Conservation (phyloP, 345 rosid species). For the Dimocarpus longan region DNA sequence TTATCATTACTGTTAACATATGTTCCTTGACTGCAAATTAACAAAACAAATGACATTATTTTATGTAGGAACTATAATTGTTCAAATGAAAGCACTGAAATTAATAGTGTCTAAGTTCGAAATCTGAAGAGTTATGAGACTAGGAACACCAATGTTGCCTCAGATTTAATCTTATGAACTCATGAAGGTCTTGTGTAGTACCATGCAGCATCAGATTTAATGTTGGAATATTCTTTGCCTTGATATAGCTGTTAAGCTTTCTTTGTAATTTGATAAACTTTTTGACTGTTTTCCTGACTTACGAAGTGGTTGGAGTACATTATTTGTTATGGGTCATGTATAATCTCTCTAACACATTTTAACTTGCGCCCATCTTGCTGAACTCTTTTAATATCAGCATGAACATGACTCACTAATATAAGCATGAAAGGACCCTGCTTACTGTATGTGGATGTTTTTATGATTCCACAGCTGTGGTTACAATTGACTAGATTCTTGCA, state of each 20-base stretch:
- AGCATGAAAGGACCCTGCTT: background rate
- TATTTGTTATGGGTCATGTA: background rate
- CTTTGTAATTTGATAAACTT: background rate
- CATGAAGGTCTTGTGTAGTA: background rate
- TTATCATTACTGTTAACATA: background rate
- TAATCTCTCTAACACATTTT: background rate
- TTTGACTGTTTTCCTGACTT: background rate
- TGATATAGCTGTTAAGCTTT: conserved; percentile 10
- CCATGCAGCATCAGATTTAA: conserved; percentile 7
- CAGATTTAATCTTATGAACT: background rate
- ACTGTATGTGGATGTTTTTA: background rate
- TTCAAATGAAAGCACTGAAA: conserved; percentile 6
- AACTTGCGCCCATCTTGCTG: background rate
- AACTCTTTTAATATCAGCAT: background rate
- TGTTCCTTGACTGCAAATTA: conserved; percentile 5
- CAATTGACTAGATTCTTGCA: conserved; percentile 33
- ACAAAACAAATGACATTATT: background rate
- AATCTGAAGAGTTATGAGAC: background rate
- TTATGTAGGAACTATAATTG: background rate
- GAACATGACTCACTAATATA: background rate
- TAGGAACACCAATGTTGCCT: background rate
- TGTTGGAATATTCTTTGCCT: background rate
- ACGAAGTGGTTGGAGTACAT: conserved; percentile 2
- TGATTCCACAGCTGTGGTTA: conserved; percentile 11
- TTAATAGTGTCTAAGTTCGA: background rate